Evolutionary conservation across 352 stramenopile species (phyloP).

Genomic region (Pythium phragmiticola): DNA sequence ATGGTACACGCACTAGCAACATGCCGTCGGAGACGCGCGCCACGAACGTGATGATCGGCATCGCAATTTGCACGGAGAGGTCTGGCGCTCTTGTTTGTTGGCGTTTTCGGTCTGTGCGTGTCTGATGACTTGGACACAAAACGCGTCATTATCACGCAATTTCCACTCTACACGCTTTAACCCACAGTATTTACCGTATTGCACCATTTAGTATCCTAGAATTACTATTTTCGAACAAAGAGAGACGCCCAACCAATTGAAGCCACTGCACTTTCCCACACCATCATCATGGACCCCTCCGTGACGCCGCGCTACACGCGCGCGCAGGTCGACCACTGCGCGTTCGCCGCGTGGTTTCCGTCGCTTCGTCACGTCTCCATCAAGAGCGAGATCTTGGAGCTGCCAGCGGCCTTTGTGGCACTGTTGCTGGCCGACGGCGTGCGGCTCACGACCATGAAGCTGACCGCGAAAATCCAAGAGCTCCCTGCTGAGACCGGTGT

Average conservation of each 20-base stretch:
- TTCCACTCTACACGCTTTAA: slow-evolving; percentile 1
- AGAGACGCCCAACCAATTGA: slow-evolving; percentile 1
- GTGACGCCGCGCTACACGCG: slow-evolving; percentile 48
- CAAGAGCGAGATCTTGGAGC: slow-evolving; percentile 52
- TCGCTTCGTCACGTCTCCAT: slow-evolving; percentile 57
- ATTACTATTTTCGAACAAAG: slow-evolving; percentile 1
- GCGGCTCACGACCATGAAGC: slow-evolving; percentile 37
- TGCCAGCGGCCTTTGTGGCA: slow-evolving; percentile 54
- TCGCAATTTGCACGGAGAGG: slow-evolving; percentile 26
- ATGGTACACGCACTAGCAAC: slow-evolving; percentile 66
- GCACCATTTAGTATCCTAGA: neutral
- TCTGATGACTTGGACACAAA: slow-evolving; percentile 15
- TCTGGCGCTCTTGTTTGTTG: slow-evolving; percentile 1
- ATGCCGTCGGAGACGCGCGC: slow-evolving; percentile 93
- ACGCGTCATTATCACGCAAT: slow-evolving; percentile 27
- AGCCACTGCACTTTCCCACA: neutral
- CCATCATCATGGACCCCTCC: slow-evolving; percentile 7
- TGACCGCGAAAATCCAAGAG: slow-evolving; percentile 18
- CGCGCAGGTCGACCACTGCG: slow-evolving; percentile 78
- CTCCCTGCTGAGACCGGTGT: slow-evolving; percentile 22
- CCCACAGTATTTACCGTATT: neutral
- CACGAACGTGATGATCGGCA: slow-evolving; percentile 95
- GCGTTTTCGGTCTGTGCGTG: slow-evolving; percentile 6
- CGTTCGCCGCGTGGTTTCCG: slow-evolving; percentile 72
- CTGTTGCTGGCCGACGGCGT: slow-evolving; percentile 72